phyloP scores from a whole-genome alignment of 768 basidiomycete genomes.

The Hericium alpestre region DNA sequence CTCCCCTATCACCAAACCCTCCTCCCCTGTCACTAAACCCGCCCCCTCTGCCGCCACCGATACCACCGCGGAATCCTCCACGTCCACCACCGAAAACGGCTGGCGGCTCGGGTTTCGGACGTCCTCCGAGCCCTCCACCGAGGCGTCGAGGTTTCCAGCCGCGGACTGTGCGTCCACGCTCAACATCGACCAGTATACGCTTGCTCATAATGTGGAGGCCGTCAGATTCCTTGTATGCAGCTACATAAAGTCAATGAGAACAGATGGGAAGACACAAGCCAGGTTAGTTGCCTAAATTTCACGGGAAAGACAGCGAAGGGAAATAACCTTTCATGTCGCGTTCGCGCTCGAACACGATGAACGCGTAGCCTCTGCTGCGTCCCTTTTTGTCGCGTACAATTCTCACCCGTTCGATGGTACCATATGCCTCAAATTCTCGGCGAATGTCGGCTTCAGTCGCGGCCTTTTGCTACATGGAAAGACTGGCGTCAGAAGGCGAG shows the following conservation, averaged over 20 bases:
- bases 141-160: slow-evolving; percentile 97
- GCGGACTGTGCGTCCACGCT: slow-evolving; percentile 93
- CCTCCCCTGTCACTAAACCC: slow-evolving; percentile 21
- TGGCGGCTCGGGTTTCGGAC: slow-evolving; percentile 65
- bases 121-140: slow-evolving; percentile 98
- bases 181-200: slow-evolving; percentile 93
- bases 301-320: slow-evolving; percentile 6
- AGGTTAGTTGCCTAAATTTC: slow-evolving; percentile 11
- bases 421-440: slow-evolving; percentile 92
- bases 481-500: slow-evolving; percentile 4
- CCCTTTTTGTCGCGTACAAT: slow-evolving; percentile 88
- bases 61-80: slow-evolving; percentile 18
- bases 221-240: slow-evolving; percentile 98
- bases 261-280: slow-evolving; percentile 14
- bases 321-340: slow-evolving; percentile 94
- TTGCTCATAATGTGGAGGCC: slow-evolving; percentile 94
- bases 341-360: slow-evolving; percentile 95
- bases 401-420: slow-evolving; percentile 87
- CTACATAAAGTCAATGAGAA: slow-evolving; percentile 24
- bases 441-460: slow-evolving; percentile 88
- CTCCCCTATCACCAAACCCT: slow-evolving; percentile 27
- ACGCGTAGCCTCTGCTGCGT: slow-evolving; percentile 86
- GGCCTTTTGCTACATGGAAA: slow-evolving; percentile 61
- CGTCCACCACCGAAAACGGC: slow-evolving; percentile 26
- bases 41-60: slow-evolving; percentile 25